Evolutionary conservation across 2,329 filamentous ascomycete species (phyloP), one percentile per base, ranked within the genome.

Genomic region (Metarhizium brunneum): DNA sequence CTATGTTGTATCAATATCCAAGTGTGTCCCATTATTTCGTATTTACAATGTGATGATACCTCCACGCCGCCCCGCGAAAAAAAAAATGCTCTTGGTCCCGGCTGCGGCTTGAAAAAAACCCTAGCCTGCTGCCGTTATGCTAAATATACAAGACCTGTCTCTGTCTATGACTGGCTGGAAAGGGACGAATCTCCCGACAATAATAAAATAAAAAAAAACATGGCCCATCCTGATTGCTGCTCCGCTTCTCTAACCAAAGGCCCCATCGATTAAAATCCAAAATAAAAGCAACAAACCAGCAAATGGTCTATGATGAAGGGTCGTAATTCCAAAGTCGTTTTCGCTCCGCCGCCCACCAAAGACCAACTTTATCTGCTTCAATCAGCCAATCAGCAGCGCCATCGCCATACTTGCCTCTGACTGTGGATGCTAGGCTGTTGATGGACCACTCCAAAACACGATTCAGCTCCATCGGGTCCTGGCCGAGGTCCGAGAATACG

Each of bases 271-370:
- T n/a, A 16, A 6, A 48, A 48, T 30, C 45, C 13, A 48, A 29
- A 30, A 30, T 4, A 30, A 45, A 45, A 18, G 20, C 6, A 45
- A 45, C n/a, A 20, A 45, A 10, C 6, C 16, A 14, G 6, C 16
- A 6, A 6, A 10, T 20, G 10, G n/a, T 45, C n/a, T 45, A 20
- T 25, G 30, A 55, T 50, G 43, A 52, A 11, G 49, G 20, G 1
- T 50, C 6, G 45, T 57, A 59, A 16, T 55, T 51, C 57, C 57
- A 59, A 30, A 59, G 56, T 50, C 57, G 49, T 40, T 57, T 59
- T n/a, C 57, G 53, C 57, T 69, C 67, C 36, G 65, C 62, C 1
- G 65, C 63, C 55, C 63, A 69, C 67, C 67, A 69, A 16, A 64
- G 57, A 7, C 63, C 64, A n/a, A 67, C 52, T 52, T 65, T 67